A percentile compares a stretch with the other conserved stretches of the same genome.
Conservation (phyloP, 192 early-diverging fungal species). For the Backusella macrospora region DNA sequence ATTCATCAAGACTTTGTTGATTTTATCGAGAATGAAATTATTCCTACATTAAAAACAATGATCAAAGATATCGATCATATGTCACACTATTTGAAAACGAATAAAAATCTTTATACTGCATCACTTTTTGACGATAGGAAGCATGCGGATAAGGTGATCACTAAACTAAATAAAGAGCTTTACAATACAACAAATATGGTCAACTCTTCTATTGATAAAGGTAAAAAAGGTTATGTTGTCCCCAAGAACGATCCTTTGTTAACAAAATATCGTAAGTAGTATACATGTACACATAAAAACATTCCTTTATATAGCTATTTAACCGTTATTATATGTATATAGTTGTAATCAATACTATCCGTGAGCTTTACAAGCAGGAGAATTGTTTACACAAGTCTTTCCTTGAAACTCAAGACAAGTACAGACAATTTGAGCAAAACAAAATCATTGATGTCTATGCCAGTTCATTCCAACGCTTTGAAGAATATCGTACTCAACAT, state of each 20-base stretch:
- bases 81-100: slow-evolving; percentile 40
- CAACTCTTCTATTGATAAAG: not conserved
- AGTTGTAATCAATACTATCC: slow-evolving; percentile 28
- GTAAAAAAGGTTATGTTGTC: slow-evolving; percentile 27
- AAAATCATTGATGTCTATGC: slow-evolving; percentile 27
- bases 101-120: slow-evolving; percentile 35
- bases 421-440: slow-evolving; percentile 24
- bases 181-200: slow-evolving; percentile 29
- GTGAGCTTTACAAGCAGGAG: slow-evolving; percentile 30
- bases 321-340: not conserved
- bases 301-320: not conserved
- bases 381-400: slow-evolving; percentile 25
- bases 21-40: slow-evolving; percentile 18
- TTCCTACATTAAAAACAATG: slow-evolving; percentile 36
- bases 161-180: slow-evolving; percentile 31
- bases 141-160: slow-evolving; percentile 37
- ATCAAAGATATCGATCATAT: slow-evolving; percentile 48
- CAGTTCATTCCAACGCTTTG: slow-evolving; percentile 22
- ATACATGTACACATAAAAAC: not conserved
- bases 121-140: slow-evolving; percentile 46
- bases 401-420: slow-evolving; percentile 20
- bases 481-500: slow-evolving; percentile 30
- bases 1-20: slow-evolving; percentile 18
- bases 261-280: slow-evolving; percentile 25
- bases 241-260: slow-evolving; percentile 28